Conservation (phyloP, 495 filamentous ascomycete genomes). For the Podospora didyma region DNA sequence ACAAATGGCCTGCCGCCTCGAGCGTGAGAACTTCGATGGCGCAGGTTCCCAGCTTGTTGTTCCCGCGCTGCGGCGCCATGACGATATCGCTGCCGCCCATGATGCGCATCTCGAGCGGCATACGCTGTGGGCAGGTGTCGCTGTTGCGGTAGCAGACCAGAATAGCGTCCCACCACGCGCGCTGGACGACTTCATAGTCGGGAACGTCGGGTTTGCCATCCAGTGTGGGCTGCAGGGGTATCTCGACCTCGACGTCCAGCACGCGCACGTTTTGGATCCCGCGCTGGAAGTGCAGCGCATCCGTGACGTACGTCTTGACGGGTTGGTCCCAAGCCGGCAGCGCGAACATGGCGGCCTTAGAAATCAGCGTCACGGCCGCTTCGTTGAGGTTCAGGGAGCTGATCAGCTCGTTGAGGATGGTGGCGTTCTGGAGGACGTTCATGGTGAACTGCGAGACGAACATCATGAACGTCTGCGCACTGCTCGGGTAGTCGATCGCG, state of each 20-base stretch:
- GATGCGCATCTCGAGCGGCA: conserved; percentile 51
- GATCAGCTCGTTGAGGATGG: conserved; percentile 14
- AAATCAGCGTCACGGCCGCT: conserved; percentile 17
- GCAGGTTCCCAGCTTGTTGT: conserved; percentile 42
- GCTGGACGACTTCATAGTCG: not conserved
- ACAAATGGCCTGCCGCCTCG: conserved; percentile 38
- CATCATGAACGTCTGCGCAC: conserved; percentile 37
- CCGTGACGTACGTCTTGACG: conserved; percentile 42
- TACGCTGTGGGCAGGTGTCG: conserved; percentile 42
- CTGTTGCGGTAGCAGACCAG: conserved; percentile 37
- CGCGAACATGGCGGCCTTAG: conserved; percentile 33
- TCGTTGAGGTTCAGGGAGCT: conserved; percentile 5
- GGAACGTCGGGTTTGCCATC: not conserved
- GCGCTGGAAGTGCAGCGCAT: conserved; percentile 51
- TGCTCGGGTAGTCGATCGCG: conserved; percentile 36
- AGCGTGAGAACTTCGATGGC: conserved; percentile 50
- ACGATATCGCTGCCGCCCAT: conserved; percentile 46
- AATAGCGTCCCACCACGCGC: conserved; percentile 45
- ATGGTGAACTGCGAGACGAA: conserved; percentile 31
- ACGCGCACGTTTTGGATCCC: conserved; percentile 52
- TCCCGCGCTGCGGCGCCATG: conserved; percentile 50
- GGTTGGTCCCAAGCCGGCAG: conserved; percentile 30
- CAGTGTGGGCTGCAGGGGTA: not conserved
- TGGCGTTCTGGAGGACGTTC: conserved; percentile 17
- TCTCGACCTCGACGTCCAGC: conserved; percentile 13